phyloP scores from a whole-genome alignment of 257 asterid genomes.

The Solanum etuberosum region DNA sequence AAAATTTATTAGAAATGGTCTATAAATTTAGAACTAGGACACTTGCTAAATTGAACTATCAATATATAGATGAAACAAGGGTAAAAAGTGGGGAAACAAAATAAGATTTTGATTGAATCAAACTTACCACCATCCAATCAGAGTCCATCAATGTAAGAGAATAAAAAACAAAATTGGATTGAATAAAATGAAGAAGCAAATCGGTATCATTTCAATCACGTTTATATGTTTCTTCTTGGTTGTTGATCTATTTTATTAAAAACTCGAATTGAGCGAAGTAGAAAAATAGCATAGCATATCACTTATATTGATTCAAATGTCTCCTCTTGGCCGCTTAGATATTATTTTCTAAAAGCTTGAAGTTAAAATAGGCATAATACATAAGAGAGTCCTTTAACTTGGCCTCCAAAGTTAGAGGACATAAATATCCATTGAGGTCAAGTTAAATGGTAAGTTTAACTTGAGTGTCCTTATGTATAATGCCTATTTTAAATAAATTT shows the following conservation, averaged over 20 bases:
- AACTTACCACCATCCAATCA: background rate
- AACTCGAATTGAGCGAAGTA: background rate
- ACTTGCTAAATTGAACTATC: background rate
- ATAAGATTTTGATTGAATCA: background rate
- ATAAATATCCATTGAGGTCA: no score
- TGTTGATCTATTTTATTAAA: background rate
- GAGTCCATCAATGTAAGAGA: background rate
- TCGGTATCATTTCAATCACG: background rate
- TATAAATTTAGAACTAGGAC: background rate
- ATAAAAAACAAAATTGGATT: background rate
- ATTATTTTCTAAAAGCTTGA: no score
- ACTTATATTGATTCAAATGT: no score
- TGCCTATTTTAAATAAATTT: no score
- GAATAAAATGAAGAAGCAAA: background rate
- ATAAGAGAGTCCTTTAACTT: no score
- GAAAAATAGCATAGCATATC: no score
- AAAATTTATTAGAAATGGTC: background rate
- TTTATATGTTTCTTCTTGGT: background rate
- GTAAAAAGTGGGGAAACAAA: background rate
- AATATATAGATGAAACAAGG: background rate
- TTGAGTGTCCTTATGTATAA: no score
- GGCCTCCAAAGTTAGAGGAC: no score
- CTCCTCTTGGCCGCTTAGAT: no score
- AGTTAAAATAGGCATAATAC: no score
- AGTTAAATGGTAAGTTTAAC: no score